phyloP scores from a whole-genome alignment of 257 asterid genomes.

The Lycium ferocissimum region DNA sequence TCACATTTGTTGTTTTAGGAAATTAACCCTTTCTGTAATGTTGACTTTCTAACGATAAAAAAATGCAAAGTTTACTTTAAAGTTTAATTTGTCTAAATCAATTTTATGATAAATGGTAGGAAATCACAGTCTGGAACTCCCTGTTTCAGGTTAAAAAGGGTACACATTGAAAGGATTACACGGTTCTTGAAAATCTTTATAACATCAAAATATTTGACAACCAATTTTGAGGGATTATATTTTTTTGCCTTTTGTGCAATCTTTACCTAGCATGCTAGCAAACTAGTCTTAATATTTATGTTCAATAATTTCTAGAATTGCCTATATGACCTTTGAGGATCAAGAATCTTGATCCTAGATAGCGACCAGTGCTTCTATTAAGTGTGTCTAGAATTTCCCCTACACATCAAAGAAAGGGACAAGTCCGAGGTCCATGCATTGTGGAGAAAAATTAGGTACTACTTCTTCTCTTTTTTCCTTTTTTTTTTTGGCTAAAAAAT shows the following conservation, averaged over 20 bases:
- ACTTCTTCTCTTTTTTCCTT: background rate
- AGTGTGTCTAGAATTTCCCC: background rate
- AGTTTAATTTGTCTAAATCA: background rate
- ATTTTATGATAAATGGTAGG: background rate
- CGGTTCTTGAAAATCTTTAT: background rate
- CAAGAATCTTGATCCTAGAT: background rate
- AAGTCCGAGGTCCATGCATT: slow-evolving; percentile 21
- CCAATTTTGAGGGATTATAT: background rate
- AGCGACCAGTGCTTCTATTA: background rate
- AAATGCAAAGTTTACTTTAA: background rate
- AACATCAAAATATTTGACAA: background rate
- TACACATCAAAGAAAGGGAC: background rate
- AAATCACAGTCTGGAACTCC: background rate
- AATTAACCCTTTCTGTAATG: too few species aligned
- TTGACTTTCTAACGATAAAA: background rate
- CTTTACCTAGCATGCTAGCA: background rate
- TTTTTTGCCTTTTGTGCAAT: background rate
- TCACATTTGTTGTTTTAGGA: too few species aligned
- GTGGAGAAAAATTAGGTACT: background rate
- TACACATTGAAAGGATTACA: background rate
- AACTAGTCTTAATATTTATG: background rate
- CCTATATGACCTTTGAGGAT: too few species aligned
- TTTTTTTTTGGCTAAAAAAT: background rate
- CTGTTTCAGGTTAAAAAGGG: too few species aligned
- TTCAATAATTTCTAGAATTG: too few species aligned